Conservation (phyloP, 768 basidiomycete genomes). For the Peribolospora kevripleyi region DNA sequence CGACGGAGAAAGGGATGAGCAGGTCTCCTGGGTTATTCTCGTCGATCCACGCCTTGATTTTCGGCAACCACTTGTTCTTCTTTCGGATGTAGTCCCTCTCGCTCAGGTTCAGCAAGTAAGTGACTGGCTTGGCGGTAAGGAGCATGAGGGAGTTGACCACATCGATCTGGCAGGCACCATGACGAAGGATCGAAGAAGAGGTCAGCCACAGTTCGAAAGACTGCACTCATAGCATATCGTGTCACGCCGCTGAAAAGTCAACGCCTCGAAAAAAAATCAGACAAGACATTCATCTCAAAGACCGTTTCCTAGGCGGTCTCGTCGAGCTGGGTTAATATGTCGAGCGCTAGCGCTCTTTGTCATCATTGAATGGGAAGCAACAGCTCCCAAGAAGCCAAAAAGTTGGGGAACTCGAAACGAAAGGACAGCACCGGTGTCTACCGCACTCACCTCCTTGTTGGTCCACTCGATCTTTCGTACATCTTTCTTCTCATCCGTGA, state of each 20-base stretch:
- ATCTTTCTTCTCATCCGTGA: conserved; percentile 63
- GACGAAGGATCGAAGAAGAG: not conserved
- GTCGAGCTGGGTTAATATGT: conserved; percentile 72
- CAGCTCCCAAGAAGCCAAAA: not conserved
- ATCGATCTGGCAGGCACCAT: conserved; percentile 36
- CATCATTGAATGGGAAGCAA: conserved; percentile 25
- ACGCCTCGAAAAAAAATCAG: conserved; percentile 20
- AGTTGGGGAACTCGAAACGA: conserved; percentile 3
- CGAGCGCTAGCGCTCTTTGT: conserved; percentile 58
- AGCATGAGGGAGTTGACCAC: conserved; percentile 70
- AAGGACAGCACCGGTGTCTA: not conserved
- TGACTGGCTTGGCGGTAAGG: conserved; percentile 88
- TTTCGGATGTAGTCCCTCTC: conserved; percentile 86
- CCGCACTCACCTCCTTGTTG: conserved; percentile 66
- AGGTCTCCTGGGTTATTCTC: conserved; percentile 83
- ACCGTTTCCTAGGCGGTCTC: conserved; percentile 56
- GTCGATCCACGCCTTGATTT: conserved; percentile 97
- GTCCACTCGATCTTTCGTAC: conserved; percentile 81
- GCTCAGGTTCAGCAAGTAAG: conserved; percentile 89
- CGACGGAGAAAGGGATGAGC: conserved; percentile 89
- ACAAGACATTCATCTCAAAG: conserved; percentile 35
- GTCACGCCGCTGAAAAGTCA: not conserved
- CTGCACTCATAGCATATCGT: too few species aligned
- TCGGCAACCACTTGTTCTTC: conserved; percentile 98
- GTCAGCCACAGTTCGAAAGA: not conserved